Evolutionary conservation across 768 basidiomycete species (phyloP).

Genomic region (Stropharia rugosoannulata): DNA sequence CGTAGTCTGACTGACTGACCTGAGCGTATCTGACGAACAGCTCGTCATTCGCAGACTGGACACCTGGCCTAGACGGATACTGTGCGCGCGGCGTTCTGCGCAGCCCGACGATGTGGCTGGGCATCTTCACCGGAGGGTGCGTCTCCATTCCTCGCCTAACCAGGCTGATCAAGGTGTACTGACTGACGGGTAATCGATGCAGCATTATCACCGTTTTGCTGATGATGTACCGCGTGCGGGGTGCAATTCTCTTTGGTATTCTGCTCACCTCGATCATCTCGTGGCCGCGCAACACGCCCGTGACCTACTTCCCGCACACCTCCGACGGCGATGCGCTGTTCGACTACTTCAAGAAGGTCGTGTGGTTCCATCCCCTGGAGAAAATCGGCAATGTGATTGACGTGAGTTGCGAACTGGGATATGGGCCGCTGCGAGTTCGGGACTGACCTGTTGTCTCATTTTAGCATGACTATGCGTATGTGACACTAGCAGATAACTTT

Average conservation of each 20-base stretch:
- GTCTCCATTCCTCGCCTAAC: slow-evolving; percentile 15
- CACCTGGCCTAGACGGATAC: slow-evolving; percentile 48
- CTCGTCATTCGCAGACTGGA: slow-evolving; percentile 35
- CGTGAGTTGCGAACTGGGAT: slow-evolving; percentile 39
- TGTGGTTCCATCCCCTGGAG: slow-evolving; percentile 65
- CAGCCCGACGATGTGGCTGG: slow-evolving; percentile 85
- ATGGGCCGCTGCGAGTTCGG: background rate
- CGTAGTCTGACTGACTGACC: background rate
- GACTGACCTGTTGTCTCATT: background rate
- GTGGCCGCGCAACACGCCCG: slow-evolving; percentile 80
- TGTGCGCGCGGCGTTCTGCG: slow-evolving; percentile 66
- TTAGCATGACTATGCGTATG: slow-evolving; percentile 49
- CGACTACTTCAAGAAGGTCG: slow-evolving; percentile 83
- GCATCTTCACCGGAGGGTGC: slow-evolving; percentile 80
- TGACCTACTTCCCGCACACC: slow-evolving; percentile 83
- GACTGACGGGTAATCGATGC: slow-evolving; percentile 3
- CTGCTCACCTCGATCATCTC: slow-evolving; percentile 83
- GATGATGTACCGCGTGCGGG: slow-evolving; percentile 84
- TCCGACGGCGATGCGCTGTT: slow-evolving; percentile 67
- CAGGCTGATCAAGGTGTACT: background rate
- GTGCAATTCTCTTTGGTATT: slow-evolving; percentile 82
- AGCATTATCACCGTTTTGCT: slow-evolving; percentile 76
- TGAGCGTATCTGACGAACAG: background rate
- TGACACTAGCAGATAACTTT: background rate
- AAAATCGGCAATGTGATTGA: slow-evolving; percentile 67